Conservation (phyloP, 164 flowering plant genomes). For the Amborella trichopoda region DNA sequence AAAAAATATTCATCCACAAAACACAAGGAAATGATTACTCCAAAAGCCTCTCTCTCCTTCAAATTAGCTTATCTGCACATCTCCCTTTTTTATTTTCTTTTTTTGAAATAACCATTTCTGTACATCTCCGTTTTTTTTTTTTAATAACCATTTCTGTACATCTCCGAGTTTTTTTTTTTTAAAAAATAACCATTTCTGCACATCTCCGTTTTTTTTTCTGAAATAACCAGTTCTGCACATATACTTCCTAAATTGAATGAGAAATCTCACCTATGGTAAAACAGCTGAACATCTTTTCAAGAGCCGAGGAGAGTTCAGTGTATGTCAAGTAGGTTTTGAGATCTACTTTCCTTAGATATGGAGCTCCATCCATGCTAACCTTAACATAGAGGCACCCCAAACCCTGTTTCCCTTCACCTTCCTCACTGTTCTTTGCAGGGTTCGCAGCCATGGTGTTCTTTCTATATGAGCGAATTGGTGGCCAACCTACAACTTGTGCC, state of each 20-base stretch:
- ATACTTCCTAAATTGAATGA: too few relatives aligned
- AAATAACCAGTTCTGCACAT: too few relatives aligned
- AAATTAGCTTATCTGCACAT: too few relatives aligned
- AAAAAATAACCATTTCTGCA: too few relatives aligned
- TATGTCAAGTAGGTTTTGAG: constrained; percentile 50
- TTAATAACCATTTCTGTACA: too few relatives aligned
- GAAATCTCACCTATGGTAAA: constrained; percentile 54
- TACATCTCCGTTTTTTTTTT: too few relatives aligned
- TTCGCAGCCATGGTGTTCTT: constrained; percentile 65
- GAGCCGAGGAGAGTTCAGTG: constrained; percentile 55
- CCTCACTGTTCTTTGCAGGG: constrained; percentile 30
- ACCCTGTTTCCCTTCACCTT: constrained; percentile 29
- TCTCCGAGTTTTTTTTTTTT: too few relatives aligned
- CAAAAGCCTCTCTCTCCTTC: too few relatives aligned
- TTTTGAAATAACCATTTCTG: too few relatives aligned
- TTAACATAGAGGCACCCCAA: constrained; percentile 63
- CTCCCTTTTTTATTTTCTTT: too few relatives aligned
- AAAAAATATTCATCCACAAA: neutral
- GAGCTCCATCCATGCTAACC: constrained; percentile 94
- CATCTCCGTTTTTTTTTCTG: too few relatives aligned
- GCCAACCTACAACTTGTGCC: constrained; percentile 93
- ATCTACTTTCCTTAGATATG: constrained; percentile 78
- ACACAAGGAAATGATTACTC: neutral
- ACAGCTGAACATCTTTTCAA: constrained; percentile 88
- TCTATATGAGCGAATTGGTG: constrained; percentile 78